Base-by-base conservation (phyloP, 352 stramenopile genomes). In the Phytopythium aichiense region DNA sequence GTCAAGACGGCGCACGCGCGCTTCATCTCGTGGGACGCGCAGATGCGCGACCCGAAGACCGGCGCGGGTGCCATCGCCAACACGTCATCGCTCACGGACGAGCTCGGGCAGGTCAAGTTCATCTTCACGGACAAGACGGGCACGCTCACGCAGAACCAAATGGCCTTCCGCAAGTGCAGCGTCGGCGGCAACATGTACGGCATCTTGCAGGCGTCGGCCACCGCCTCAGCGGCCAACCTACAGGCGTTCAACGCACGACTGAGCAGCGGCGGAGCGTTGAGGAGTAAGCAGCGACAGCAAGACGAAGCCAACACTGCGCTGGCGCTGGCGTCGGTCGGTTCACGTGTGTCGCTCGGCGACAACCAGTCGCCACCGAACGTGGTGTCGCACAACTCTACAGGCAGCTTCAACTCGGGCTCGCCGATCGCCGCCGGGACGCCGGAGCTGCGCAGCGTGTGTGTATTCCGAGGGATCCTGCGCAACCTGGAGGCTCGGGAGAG, bases 101-200 rank as follows among this genome's bases (percentile, higher is more conserved):
- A 98, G 56, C 76, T 98, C 1, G 94, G 94, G 0, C 92, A 98
- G 71, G 83, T 98, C 28, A 87, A 86, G 57, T 95, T 94, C 54
- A 86, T 98, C 64, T 97, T 98, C 66, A 98, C 79, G 0, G 94
- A 98, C 70, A 98, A 98, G 67, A 98, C 94, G 4, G 95, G 95
- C 8, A 98, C 95, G 30, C 66, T 98, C 49, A 98, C 95, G 18
- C 78, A 92, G 58, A 98, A 98, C 66, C 78, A 91, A 48, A 98
- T 98, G 95, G 85, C 94, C 52, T 99, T 99, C 65, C 96, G 97
- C 42, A 92, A 95, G 58, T 98, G 92, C 65, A 97, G 87, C 62
- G 89, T 98, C 16, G 87, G 89, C 56, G 91, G 92, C 22, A 65
- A 74, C 7, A 63, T 94, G n/a, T 98, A 97, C 71, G 78, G 87